Evolutionary conservation across 106 monocot genomes (phyloP).

Genomic region (Phalaenopsis aphrodite): DNA sequence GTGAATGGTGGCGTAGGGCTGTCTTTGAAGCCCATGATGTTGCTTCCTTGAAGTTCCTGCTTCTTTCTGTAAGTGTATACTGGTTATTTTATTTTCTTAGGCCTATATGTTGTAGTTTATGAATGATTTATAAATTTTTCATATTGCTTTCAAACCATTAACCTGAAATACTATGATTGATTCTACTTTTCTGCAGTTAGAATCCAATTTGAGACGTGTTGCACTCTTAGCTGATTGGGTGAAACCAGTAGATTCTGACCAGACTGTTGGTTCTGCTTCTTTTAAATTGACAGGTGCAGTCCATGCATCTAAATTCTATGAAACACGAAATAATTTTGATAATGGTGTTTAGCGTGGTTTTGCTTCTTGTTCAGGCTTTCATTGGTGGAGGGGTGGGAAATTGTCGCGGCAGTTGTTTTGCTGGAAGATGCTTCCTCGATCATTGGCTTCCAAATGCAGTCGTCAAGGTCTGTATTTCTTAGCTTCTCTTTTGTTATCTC

Average conservation of each 20-base stretch:
- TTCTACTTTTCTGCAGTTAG: slow-evolving; percentile 37
- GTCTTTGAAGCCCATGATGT: slow-evolving; percentile 63
- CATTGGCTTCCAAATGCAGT: slow-evolving; percentile 49
- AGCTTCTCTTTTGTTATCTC: background rate
- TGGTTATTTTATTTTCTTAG: background rate
- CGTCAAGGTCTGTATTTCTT: slow-evolving; percentile 68
- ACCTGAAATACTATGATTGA: background rate
- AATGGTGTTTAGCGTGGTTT: slow-evolving; percentile 15
- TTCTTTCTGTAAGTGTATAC: slow-evolving; percentile 61
- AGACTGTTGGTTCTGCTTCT: slow-evolving; percentile 61
- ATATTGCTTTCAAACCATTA: background rate
- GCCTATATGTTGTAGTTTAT: background rate
- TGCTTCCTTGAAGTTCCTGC: slow-evolving; percentile 39
- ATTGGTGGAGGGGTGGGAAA: slow-evolving; percentile 96
- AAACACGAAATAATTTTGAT: slow-evolving; percentile 38
- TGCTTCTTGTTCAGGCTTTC: slow-evolving; percentile 25
- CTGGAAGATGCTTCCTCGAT: slow-evolving; percentile 74
- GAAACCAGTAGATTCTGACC: slow-evolving; percentile 54
- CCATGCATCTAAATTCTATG: slow-evolving; percentile 23
- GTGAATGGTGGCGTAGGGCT: slow-evolving; percentile 51
- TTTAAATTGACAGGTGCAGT: slow-evolving; percentile 25
- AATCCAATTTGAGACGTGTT: slow-evolving; percentile 73
- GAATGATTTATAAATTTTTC: background rate
- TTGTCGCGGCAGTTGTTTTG: slow-evolving; percentile 74
- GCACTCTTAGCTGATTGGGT: slow-evolving; percentile 73